Conservation (phyloP, 352 stramenopile species). For the Globisporangium spiculum region DNA sequence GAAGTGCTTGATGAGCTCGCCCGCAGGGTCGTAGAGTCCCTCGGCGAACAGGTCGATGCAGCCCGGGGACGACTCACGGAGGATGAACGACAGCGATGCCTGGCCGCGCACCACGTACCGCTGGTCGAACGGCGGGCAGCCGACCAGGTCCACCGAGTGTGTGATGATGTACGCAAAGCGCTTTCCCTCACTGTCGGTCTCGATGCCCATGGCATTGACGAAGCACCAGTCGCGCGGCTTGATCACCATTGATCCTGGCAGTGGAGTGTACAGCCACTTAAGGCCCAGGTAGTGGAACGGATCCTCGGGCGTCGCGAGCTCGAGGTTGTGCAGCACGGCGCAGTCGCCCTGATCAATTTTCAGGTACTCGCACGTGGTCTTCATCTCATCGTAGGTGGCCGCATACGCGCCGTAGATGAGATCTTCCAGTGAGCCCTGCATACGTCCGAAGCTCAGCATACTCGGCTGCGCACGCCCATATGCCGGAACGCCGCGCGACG, state of each 20-base stretch:
- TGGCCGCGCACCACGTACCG: slow-evolving; percentile 28
- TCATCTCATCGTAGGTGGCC: slow-evolving; percentile 34
- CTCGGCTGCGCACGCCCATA: slow-evolving; percentile 13
- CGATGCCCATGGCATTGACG: slow-evolving; percentile 46
- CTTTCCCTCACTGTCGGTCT: slow-evolving; percentile 21
- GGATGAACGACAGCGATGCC: slow-evolving; percentile 28
- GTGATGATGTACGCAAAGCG: slow-evolving; percentile 42
- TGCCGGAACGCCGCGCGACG: not conserved
- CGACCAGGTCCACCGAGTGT: slow-evolving; percentile 38
- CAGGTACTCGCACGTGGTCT: slow-evolving; percentile 34
- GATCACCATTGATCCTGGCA: slow-evolving; percentile 23
- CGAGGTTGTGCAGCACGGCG: slow-evolving; percentile 37
- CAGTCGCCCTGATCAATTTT: slow-evolving; percentile 36
- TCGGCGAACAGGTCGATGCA: slow-evolving; percentile 41
- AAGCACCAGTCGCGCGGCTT: slow-evolving; percentile 27
- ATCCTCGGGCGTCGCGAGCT: slow-evolving; percentile 31
- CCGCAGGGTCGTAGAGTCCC: slow-evolving; percentile 36
- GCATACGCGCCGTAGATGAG: slow-evolving; percentile 48
- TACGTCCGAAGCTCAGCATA: slow-evolving; percentile 38
- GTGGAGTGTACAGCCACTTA: slow-evolving; percentile 47
- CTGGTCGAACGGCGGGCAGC: slow-evolving; percentile 34
- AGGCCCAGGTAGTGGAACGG: slow-evolving; percentile 51
- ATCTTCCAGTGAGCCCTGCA: slow-evolving; percentile 56
- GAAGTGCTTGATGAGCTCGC: slow-evolving; percentile 30
- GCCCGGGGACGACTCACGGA: slow-evolving; percentile 30